Percentiles rank a stretch among this genome's conserved stretches.
phyloP scores from a whole-genome alignment of 306 rosid species.

The Sicyos edulis region DNA sequence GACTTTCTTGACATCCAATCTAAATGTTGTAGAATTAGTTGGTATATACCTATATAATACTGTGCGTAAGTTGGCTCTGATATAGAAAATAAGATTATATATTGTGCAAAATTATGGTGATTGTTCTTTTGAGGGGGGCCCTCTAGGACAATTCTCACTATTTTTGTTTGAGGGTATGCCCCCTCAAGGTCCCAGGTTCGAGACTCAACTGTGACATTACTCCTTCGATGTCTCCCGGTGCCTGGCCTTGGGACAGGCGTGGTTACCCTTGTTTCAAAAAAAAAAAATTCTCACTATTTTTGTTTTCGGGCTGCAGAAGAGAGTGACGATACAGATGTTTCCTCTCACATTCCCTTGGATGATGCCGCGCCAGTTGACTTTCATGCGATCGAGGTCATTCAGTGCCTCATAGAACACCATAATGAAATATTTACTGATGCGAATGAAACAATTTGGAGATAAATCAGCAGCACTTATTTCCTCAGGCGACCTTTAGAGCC shows the following conservation, averaged over 20 bases:
- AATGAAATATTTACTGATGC: slow-evolving; percentile 92
- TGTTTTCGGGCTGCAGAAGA: slow-evolving; percentile 45
- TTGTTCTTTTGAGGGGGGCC: neutral
- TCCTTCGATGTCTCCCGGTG: too few relatives aligned
- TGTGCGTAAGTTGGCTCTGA: too few relatives aligned
- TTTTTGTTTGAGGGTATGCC: too few relatives aligned
- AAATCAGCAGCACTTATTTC: slow-evolving; percentile 19
- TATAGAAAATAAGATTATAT: neutral
- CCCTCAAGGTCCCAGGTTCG: too few relatives aligned
- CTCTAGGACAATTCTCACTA: neutral
- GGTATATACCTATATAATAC: too few relatives aligned
- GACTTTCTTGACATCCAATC: too few relatives aligned
- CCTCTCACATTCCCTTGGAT: slow-evolving; percentile 87
- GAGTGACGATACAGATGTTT: slow-evolving; percentile 51
- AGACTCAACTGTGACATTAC: too few relatives aligned
- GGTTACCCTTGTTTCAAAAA: too few relatives aligned
- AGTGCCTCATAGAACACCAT: slow-evolving; percentile 90
- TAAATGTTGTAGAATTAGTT: too few relatives aligned
- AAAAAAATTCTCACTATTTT: slow-evolving; percentile 4
- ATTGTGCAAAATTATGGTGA: neutral
- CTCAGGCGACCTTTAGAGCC: neutral
- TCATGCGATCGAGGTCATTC: slow-evolving; percentile 84
- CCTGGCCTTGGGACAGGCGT: too few relatives aligned
- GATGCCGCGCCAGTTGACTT: slow-evolving; percentile 74
- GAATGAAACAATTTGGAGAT: slow-evolving; percentile 91